Evolutionary conservation across 139 green algal species (phyloP).

Genomic region (Auxenochlorella protothecoides): DNA sequence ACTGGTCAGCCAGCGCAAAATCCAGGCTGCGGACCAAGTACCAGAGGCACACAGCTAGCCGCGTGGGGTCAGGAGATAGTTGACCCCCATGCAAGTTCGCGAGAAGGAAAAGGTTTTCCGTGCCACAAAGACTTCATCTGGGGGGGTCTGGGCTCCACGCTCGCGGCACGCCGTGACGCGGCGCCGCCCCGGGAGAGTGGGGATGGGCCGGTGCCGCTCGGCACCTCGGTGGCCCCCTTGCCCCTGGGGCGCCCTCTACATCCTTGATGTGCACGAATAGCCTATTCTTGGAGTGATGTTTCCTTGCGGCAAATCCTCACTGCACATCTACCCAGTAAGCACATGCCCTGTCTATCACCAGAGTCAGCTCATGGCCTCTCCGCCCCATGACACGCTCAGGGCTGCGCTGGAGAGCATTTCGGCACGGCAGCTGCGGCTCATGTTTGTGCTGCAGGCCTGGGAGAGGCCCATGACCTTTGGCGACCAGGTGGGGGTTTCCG

Average conservation of each 20-base stretch:
- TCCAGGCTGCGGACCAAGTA: no score
- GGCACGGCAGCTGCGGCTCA: slow-evolving; percentile 80
- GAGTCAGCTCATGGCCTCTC: not conserved
- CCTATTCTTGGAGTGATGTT: not conserved
- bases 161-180: no score
- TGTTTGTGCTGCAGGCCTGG: slow-evolving; percentile 89
- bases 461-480: slow-evolving; percentile 72
- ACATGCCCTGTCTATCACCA: not conserved
- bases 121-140: no score
- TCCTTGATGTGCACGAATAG: no score
- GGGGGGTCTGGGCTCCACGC: no score
- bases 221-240: no score
- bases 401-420: slow-evolving; percentile 69
- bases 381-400: slow-evolving; percentile 26
- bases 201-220: no score
- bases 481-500: slow-evolving; percentile 18
- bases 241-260: no score
- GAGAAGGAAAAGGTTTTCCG: no score
- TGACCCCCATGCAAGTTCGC: not conserved
- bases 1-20: no score
- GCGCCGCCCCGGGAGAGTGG: no score
- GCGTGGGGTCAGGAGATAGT: slow-evolving; percentile 14
- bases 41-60: slow-evolving; percentile 9
- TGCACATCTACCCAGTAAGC: not conserved
- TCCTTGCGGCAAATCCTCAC: not conserved